Base-by-base conservation (phyloP, 495 filamentous ascomycete genomes). In the Aspergillus avenaceus region DNA sequence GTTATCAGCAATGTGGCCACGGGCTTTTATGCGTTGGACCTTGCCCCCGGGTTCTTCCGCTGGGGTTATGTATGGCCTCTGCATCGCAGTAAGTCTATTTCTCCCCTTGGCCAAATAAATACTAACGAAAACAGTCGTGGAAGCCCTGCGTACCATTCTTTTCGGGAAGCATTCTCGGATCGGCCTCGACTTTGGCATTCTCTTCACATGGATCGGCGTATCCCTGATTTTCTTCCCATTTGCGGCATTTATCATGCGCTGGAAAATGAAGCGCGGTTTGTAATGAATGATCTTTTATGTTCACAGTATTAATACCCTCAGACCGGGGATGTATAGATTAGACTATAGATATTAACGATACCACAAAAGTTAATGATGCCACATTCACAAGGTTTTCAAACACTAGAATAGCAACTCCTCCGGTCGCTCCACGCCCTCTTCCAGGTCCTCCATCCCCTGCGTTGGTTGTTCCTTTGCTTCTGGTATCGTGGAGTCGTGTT, bases 31-130 rank as follows among this genome's bases (percentile, higher is more conserved):
- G 57, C 73, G 1, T 57, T 88, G 22, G 77, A 77, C 26, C 49
- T 88, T 18, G 77, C 79, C 7, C 76, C 81, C 1, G 64, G 61
- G 0, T 86, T 86, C 61, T 88, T 82, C 61, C 56, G 63, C 2
- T 88, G 84, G 81, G 85, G 84, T 0, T 85, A 84, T 69, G 84
- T 81, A 8, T 87, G 84, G 83, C 84, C 84, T n/a, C 65, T 88
- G 61, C 81, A 88, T 65, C 69, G 78, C 42, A 75, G 76, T 78
- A 61, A 58, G 71, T 69, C 29, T 38, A 8, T 18, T 38, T 8
- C 3, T 23, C 32, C 40, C 11, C 4, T 9, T 38, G n/a, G n/a
- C 14, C 42, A 29, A 25, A 21, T 1, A 21, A 28, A 45, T 22
- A 29, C 59, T 56, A 53, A 54, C 18, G 19, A 2, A 22, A 19